Evolutionary conservation across 148 eudicot genomes (phyloP), one percentile per base, ranked within the genome.

Genomic region (Beta vulgaris): DNA sequence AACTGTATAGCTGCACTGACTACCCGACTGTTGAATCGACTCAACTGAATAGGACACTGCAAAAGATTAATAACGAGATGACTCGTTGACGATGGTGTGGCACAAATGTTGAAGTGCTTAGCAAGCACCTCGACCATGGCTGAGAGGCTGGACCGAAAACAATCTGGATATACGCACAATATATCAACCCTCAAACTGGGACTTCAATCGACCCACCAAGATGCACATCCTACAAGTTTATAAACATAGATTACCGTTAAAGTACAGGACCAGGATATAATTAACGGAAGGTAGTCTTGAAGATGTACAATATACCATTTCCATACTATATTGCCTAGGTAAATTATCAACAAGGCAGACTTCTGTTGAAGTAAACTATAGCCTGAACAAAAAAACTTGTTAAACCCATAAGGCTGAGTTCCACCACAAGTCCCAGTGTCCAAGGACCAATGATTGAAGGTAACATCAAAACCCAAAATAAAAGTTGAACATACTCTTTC

Each of bases 41-140:
- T 75, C n/a, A n/a, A n/a, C n/a, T 72, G 71, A 70, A 72, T 74
- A 60, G 37, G 78, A 58, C 64, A 57, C 80, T 64, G 80, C 76
- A 63, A 44, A 62, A 60, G 62, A 60, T 57, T 49, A 60, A 35
- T 65, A 55, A 11, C 74, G 34, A 72, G 64, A 31, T 26, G 75
- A 73, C 76, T 37, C 51, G 8, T 37, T 37, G 78, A 69, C 35
- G 25, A 25, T 25, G 51, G 64, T 25, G 67, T 31, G 32, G 29
- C 58, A 71, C 67, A 46, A 14, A 69, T 55, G 44, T 42, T 48
- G 58, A 75, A 60, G 79, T 75, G 83, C 83, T 71, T 71, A 76
- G 83, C 53, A 37, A 80, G 83, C 76, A 76, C 75, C 76, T 73
- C 76, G 13, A 72, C 60, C 62, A 81, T 68, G 48, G 74, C 77